phyloP scores from a whole-genome alignment of 768 basidiomycete genomes.

The Sporobolomyces roseus region DNA sequence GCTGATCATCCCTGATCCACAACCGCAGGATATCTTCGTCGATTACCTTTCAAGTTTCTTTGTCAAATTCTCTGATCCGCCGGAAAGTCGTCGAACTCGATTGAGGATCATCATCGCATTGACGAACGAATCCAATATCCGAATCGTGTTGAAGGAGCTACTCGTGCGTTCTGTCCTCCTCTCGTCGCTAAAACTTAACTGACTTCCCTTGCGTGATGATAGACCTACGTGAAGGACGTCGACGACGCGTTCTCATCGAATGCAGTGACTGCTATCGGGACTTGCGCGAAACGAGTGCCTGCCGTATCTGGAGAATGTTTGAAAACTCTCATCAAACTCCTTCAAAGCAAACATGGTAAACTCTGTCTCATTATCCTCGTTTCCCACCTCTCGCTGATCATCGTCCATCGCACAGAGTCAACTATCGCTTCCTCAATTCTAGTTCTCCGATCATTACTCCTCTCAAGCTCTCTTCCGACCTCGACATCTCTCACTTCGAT shows the following conservation, averaged over 20 bases:
- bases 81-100: conserved; percentile 68
- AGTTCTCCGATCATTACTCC: conserved; percentile 30
- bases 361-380: not conserved
- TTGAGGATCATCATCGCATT: conserved; percentile 68
- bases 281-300: conserved; percentile 65
- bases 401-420: not conserved
- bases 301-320: conserved; percentile 69
- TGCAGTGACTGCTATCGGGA: conserved; percentile 73
- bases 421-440: conserved; percentile 36
- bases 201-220: not conserved
- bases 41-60: conserved; percentile 65
- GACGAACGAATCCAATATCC: conserved; percentile 63
- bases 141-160: conserved; percentile 72
- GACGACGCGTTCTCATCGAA: conserved; percentile 68
- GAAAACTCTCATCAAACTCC: conserved; percentile 54
- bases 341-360: conserved; percentile 28
- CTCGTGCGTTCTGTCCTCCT: conserved; percentile 58
- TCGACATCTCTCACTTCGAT: conserved; percentile 11
- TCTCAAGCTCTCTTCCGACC: conserved; percentile 10
- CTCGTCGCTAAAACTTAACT: too few relatives aligned
- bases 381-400: too few relatives aligned
- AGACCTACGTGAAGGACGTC: conserved; percentile 79
- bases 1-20: too few relatives aligned
- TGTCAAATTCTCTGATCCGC: conserved; percentile 61
- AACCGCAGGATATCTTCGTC: conserved; percentile 60